Percentiles rank a stretch among this genome's conserved stretches.
These are phyloP conservation scores for Echites panduratus DNA, from an alignment of 257 asterid genomes.

Conservation along the genomic window DNA sequence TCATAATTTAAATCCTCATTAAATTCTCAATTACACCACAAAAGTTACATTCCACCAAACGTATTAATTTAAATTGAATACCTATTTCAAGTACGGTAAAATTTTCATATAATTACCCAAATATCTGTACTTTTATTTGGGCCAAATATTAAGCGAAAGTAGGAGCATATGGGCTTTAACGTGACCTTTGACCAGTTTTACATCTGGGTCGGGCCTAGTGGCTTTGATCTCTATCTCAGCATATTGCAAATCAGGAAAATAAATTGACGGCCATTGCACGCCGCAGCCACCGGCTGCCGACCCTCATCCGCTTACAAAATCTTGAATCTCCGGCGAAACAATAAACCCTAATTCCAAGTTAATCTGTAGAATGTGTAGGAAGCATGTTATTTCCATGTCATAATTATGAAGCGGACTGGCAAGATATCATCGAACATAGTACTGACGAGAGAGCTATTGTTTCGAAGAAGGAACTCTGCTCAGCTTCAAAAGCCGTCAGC, in stretches of 20 bases:
- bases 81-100: too few species aligned
- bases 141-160: background rate
- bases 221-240: background rate
- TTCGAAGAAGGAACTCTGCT: background rate
- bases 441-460: background rate
- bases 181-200: background rate
- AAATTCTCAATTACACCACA: too few species aligned
- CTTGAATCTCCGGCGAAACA: background rate
- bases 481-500: background rate
- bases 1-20: too few species aligned
- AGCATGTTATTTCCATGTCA: background rate
- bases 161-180: background rate
- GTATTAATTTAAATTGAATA: too few species aligned
- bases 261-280: background rate
- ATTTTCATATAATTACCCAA: too few species aligned
- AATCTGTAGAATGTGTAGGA: background rate
- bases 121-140: background rate
- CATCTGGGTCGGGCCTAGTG: background rate
- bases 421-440: conserved; percentile 13
- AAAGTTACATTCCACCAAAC: too few species aligned
- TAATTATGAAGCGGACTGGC: conserved; percentile 12
- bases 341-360: background rate
- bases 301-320: background rate
- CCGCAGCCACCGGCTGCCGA: conserved; percentile 4
- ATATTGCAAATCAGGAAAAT: background rate